A percentile compares a stretch with the other conserved stretches of the same genome.
Evolutionary conservation across 2,329 filamentous ascomycete genomes (phyloP).

Genomic region (Colletotrichum sp.): DNA sequence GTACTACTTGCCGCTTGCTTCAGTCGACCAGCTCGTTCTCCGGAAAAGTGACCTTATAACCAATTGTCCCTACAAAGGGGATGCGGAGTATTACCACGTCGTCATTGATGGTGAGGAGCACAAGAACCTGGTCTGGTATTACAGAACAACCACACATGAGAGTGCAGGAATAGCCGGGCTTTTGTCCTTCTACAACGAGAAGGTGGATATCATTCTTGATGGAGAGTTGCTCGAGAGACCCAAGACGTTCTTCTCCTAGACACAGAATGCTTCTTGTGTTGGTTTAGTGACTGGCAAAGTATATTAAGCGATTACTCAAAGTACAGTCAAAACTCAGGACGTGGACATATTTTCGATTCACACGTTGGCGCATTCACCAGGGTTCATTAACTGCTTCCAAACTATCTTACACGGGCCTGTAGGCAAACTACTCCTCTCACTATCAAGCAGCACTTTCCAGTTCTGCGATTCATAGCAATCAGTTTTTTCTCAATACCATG

Average conservation of each 20-base stretch:
- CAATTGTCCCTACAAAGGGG: slow-evolving; percentile 71
- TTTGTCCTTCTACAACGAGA: slow-evolving; percentile 72
- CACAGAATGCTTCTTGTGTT: background rate
- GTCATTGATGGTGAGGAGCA: slow-evolving; percentile 47
- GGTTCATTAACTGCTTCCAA: background rate
- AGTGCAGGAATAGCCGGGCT: slow-evolving; percentile 58
- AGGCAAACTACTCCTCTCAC: background rate
- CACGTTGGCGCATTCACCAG: background rate
- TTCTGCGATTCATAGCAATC: background rate
- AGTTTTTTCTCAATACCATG: background rate
- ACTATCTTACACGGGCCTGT: background rate
- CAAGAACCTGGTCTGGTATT: slow-evolving; percentile 67
- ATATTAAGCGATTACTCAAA: background rate
- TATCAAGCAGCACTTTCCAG: background rate
- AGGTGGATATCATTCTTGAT: slow-evolving; percentile 66
- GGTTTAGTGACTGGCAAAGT: too few species aligned
- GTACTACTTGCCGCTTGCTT: slow-evolving; percentile 62
- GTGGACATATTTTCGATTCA: background rate
- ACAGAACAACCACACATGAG: slow-evolving; percentile 61
- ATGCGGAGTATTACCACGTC: slow-evolving; percentile 66
- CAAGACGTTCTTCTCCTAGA: slow-evolving; percentile 26
- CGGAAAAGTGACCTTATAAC: slow-evolving; percentile 57
- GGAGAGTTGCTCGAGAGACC: slow-evolving; percentile 43
- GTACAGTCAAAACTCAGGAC: accelerated
- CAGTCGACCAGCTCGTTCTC: slow-evolving; percentile 50